Percentiles rank a stretch among this genome's conserved stretches.
phyloP scores from a whole-genome alignment of 371 early-diverging fungal genomes.

The Syncephalis fuscata region DNA sequence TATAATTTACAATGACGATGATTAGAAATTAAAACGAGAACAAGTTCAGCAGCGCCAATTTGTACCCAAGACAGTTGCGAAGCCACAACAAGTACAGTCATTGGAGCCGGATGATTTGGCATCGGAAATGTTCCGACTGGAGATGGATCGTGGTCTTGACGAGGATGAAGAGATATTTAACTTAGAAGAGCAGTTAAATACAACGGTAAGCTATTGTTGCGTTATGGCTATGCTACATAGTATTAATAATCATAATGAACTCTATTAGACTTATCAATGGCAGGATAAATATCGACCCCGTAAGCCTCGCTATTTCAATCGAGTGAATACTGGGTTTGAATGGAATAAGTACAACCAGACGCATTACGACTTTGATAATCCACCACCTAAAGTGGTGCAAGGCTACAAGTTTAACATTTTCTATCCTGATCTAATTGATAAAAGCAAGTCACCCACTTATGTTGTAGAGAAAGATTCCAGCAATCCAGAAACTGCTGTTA shows the following conservation, averaged over 20 bases:
- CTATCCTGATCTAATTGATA: constrained; percentile 92
- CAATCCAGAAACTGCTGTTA: constrained; percentile 56
- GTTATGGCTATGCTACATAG: not conserved
- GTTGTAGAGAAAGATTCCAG: constrained; percentile 48
- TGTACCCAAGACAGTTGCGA: not conserved
- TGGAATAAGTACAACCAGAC: constrained; percentile 98
- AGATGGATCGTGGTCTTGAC: constrained; percentile 49
- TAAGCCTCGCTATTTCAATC: constrained; percentile 87
- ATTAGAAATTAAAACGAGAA: too few species aligned
- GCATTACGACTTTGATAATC: constrained; percentile 91
- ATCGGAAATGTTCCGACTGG: constrained; percentile 17
- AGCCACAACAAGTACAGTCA: not conserved
- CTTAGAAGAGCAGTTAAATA: constrained; percentile 45
- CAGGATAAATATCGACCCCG: constrained; percentile 88
- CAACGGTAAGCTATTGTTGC: constrained; percentile 1
- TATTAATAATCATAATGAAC: not conserved
- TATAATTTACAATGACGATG: too few species aligned
- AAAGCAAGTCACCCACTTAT: constrained; percentile 74
- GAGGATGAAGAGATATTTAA: constrained; percentile 68
- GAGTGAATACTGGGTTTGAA: constrained; percentile 90
- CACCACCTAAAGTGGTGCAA: constrained; percentile 93
- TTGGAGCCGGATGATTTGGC: not conserved
- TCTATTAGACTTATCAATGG: constrained; percentile 49
- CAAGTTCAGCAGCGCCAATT: not conserved
- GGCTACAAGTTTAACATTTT: constrained; percentile 94